phyloP scores from a whole-genome alignment of 2,329 filamentous ascomycete genomes.

The Exophiala calicioides region DNA sequence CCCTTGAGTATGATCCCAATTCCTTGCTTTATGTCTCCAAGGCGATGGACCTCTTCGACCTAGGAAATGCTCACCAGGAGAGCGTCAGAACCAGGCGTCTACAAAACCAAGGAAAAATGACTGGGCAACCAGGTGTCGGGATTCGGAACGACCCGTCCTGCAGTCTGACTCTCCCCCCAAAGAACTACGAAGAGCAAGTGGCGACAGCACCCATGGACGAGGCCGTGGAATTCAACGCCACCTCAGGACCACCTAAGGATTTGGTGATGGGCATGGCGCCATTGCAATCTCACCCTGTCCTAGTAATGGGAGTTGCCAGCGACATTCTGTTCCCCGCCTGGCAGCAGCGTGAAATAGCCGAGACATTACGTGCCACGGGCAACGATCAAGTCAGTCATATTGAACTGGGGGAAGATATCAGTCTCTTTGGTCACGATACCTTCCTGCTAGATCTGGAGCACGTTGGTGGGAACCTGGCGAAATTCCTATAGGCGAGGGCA shows the following conservation, averaged over 20 bases:
- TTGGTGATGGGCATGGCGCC: conserved; percentile 72
- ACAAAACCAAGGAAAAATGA: conserved; percentile 60
- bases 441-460: conserved; percentile 91
- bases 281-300: conserved; percentile 73
- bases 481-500: conserved; percentile 79
- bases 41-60: conserved; percentile 97
- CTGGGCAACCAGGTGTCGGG: conserved; percentile 39
- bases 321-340: conserved; percentile 97
- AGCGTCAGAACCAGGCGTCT: conserved; percentile 64
- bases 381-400: conserved; percentile 82
- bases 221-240: conserved; percentile 33
- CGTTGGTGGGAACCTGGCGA: conserved; percentile 78
- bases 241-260: conserved; percentile 69
- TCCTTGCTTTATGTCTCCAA: conserved; percentile 95
- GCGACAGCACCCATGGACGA: conserved; percentile 36
- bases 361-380: conserved; percentile 73
- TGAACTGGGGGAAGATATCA: conserved; percentile 91
- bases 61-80: conserved; percentile 70
- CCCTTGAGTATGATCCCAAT: conserved; percentile 93
- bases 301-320: conserved; percentile 91
- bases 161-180: conserved; percentile 76
- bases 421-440: conserved; percentile 93
- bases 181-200: conserved; percentile 85
- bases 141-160: conserved; percentile 56
- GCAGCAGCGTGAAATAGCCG: conserved; percentile 94